phyloP scores from a whole-genome alignment of 108 stramenopile genomes.

The Tribonema minus region DNA sequence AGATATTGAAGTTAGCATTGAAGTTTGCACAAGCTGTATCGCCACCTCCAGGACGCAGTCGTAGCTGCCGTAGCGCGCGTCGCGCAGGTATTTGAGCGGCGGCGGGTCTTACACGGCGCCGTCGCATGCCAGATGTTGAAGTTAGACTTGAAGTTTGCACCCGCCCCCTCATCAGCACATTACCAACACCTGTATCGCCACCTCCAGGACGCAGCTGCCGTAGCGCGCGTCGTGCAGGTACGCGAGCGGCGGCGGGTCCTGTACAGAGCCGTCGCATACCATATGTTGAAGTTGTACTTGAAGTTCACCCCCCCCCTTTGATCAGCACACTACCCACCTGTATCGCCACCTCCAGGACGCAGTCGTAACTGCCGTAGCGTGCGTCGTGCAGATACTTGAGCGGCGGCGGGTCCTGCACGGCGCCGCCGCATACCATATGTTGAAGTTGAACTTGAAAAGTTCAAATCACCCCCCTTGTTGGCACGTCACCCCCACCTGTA shows the following conservation, averaged over 20 bases:
- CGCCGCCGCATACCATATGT: too few species aligned
- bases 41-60: conserved; percentile 71
- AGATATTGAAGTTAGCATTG: too few species aligned
- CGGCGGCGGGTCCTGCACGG: conserved; percentile 61
- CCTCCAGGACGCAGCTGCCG: conserved; percentile 67
- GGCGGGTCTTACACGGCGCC: conserved; percentile 58
- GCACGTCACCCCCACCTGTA: too few species aligned
- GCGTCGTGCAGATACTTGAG: conserved; percentile 68
- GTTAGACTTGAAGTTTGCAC: too few species aligned
- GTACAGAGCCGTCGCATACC: conserved; percentile 50
- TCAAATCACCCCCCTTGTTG: too few species aligned
- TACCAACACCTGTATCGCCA: too few species aligned
- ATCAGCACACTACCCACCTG: not conserved
- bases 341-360: conserved; percentile 62
- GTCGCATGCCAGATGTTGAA: too few species aligned
- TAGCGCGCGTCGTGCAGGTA: conserved; percentile 65
- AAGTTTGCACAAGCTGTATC: too few species aligned
- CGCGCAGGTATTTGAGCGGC: conserved; percentile 71
- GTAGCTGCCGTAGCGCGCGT: conserved; percentile 60
- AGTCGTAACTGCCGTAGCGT: conserved; percentile 66
- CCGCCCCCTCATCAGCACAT: too few species aligned
- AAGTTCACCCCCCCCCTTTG: too few species aligned
- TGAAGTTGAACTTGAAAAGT: too few species aligned
- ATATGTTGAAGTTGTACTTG: too few species aligned
- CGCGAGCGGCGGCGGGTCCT: conserved; percentile 65